Conservation (phyloP, 345 rosid species). For the Populus davidiana region DNA sequence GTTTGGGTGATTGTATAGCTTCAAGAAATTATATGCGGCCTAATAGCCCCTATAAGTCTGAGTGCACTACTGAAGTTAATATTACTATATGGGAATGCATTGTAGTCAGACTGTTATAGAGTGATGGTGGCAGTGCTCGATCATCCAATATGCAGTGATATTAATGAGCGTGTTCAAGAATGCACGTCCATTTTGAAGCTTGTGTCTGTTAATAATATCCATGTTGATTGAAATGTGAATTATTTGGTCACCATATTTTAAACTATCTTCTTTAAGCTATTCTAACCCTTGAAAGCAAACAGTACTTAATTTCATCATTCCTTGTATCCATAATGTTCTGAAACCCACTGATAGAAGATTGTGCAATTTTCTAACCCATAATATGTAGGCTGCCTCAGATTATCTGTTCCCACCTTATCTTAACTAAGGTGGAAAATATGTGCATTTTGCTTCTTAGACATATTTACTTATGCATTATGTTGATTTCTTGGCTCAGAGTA, state of each 20-base stretch:
- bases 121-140: not conserved
- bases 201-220: not conserved
- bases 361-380: not conserved
- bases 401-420: not conserved
- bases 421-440: not conserved
- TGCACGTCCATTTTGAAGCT: not conserved
- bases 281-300: not conserved
- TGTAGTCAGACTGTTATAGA: not conserved
- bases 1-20: not conserved
- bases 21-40: not conserved
- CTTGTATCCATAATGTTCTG: not conserved
- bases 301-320: not conserved
- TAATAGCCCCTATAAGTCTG: not conserved
- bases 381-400: not conserved
- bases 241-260: not conserved
- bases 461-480: not conserved
- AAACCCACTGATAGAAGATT: not conserved
- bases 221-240: not conserved
- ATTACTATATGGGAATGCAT: not conserved
- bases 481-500: not conserved
- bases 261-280: not conserved
- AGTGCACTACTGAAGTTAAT: not conserved
- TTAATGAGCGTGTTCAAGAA: slow-evolving; percentile 2
- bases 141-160: not conserved
- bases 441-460: not conserved